Base-by-base conservation (phyloP, 257 asterid genomes). In the Lithospermum erythrorhizon region DNA sequence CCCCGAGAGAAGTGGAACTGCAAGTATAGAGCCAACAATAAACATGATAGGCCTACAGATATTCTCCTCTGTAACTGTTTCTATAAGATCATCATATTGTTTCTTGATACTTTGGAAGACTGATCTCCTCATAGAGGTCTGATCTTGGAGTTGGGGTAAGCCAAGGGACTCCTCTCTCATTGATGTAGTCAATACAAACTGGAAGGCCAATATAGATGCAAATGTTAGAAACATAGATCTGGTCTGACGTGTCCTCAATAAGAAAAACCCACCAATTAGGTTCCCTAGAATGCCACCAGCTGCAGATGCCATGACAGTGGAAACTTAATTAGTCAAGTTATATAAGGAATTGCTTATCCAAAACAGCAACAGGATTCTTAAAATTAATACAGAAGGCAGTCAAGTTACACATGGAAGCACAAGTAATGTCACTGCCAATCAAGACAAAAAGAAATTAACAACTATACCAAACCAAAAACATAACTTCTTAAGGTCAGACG, bases 221-320 rank as follows among this genome's bases (percentile, higher is more conserved):
- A 83, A 90, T 21, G 72, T 79, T 22, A 87, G 78, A 70, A 90
- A 90, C 95, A 90, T 82, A 56, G 82, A 65, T 59, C 75, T 82
- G 41, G 97, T 70, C 47, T 76, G 82, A 18, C 68, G 80, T 2
- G 89, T 75, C 71, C 69, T 82, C 5, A 75, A 63, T 37, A 90
- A 72, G 78, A 81, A 80, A 75, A 75, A 80, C 0, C 97, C 96
- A 16, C 95, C 97, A 0, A 83, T 51, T 70, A 90, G 76, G 73
- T 90, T 90, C 62, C 94, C 96, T 5, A 90, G 67, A 71, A 87
- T 67, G 6, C 89, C 96, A 9, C 97, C 97, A 4, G 80, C 61
- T 2, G 97, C 94, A 4, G 84, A 73, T 49, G 96, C 95, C 86
- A 85, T 90, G 52, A 73, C n/a, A n/a, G n/a, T n/a, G n/a, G n/a